A percentile compares a stretch with the other conserved stretches of the same genome.
These are phyloP conservation scores for Populus deltoides DNA, from an alignment of 345 rosid genomes.

Conservation along the genomic window DNA sequence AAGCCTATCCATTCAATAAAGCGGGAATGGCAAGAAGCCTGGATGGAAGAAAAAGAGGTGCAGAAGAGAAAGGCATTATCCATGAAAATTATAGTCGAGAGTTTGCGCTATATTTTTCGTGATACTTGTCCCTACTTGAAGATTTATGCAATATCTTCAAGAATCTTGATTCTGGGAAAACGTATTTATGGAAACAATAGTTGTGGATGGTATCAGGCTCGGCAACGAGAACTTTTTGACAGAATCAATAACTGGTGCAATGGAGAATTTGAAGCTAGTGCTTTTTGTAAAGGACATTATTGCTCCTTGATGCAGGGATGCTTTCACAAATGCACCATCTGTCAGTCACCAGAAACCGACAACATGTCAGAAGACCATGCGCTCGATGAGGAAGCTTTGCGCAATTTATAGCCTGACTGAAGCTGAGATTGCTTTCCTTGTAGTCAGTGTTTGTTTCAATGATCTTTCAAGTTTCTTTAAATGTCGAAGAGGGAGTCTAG, in stretches of 20 bases:
- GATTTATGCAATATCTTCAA: background rate
- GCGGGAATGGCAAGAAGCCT: background rate
- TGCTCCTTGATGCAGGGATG: background rate
- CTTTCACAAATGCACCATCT: background rate
- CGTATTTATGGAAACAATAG: background rate
- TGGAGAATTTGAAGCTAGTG: background rate
- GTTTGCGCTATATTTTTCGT: background rate
- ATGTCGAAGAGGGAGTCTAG: too few species aligned
- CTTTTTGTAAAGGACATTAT: background rate
- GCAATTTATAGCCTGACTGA: background rate
- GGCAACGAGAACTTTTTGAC: background rate
- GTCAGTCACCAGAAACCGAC: background rate
- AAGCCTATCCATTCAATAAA: background rate
- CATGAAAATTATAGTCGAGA: background rate
- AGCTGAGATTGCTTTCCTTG: too few species aligned
- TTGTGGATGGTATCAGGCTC: background rate
- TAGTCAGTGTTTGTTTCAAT: too few species aligned
- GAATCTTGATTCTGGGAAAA: background rate
- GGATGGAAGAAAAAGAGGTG: background rate
- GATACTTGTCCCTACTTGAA: background rate
- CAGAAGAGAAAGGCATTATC: background rate
- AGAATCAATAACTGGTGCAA: background rate
- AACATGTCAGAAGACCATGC: background rate
- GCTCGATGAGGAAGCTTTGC: background rate
- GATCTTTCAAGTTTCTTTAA: too few species aligned